Evolutionary conservation across 148 eudicot genomes (phyloP), one percentile per base, ranked within the genome.

Genomic region (Beta vulgaris): DNA sequence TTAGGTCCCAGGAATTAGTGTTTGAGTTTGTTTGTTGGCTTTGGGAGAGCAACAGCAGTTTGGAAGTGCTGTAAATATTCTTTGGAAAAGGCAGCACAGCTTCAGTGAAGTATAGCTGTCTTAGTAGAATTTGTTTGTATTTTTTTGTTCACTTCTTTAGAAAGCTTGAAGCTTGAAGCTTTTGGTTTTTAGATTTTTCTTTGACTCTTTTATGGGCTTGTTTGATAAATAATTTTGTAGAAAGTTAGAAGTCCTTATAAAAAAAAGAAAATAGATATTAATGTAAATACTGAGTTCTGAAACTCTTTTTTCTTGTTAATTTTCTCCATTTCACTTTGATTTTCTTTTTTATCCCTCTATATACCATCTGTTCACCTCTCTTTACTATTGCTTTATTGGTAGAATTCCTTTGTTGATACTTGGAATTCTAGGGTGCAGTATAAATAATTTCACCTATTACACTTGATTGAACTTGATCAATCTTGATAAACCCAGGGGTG

Each of bases 41-140:
- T 61, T 67, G 79, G 74, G 73, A 80, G 77, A 25, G 55, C 75
- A 57, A 74, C 64, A 74, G 80, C 55, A 71, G 68, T 59, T 55
- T 68, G 69, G 55, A 76, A 67, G 73, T 84, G 76, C 64, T 88
- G 97, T 91, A 88, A 72, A 91, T 91, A 91, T 89, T 89, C 84
- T 84, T 85, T 77, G 80, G n/a, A n/a, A n/a, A 55, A 79, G 78
- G 79, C 83, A 73, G 51, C 35, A 58, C 1, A 25, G 71, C 83
- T 57, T 81, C 46, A 59, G 77, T 72, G 69, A 78, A 77, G 77
- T 58, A n/a, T n/a, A 51, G 79, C 76, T 80, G 82, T 39, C 72
- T 69, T 65, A 71, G 71, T 76, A 81, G 82, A 58, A 79, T 73
- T 80, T 69, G 77, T 79, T 73, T 78, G 82, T 71, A 75, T 73